phyloP scores from a whole-genome alignment of 441 rosid genomes.

The Gossypium gossypioides region DNA sequence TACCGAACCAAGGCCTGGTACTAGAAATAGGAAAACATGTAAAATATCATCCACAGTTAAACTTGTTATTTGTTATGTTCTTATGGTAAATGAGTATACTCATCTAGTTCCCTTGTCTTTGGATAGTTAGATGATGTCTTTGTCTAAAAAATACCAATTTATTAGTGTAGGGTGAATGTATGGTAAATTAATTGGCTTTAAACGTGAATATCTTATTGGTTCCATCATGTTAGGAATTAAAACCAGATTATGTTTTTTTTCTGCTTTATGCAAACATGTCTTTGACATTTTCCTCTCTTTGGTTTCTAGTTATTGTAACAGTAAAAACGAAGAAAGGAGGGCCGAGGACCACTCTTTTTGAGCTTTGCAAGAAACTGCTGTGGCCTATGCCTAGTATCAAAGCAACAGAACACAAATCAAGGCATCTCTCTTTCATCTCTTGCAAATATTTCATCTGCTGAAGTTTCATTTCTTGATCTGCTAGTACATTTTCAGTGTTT shows the following conservation, averaged over 20 bases:
- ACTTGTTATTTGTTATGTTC: not conserved
- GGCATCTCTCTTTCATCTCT: not conserved
- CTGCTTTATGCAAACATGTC: not conserved
- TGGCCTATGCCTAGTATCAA: conserved; percentile 66
- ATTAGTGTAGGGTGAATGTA: not conserved
- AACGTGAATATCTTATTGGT: not conserved
- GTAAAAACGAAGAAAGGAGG: conserved; percentile 68
- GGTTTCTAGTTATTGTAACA: conserved; percentile 33
- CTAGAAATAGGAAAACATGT: too few relatives aligned
- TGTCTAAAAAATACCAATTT: not conserved
- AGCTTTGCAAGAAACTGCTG: conserved; percentile 59
- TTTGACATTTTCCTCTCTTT: not conserved
- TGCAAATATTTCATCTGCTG: too few relatives aligned
- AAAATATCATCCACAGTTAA: not conserved
- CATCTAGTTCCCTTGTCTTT: not conserved
- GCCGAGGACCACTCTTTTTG: conserved; percentile 56
- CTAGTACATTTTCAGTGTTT: not conserved
- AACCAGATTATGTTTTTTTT: not conserved
- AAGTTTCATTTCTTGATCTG: not conserved
- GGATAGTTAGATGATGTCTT: not conserved
- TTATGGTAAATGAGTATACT: not conserved
- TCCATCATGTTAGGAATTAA: not conserved
- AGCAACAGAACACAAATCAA: conserved; percentile 30
- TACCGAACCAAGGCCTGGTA: not conserved
- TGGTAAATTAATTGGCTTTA: not conserved